Conservation (phyloP, 2,329 filamentous ascomycete genomes). For the Colletotrichum zoysiae region DNA sequence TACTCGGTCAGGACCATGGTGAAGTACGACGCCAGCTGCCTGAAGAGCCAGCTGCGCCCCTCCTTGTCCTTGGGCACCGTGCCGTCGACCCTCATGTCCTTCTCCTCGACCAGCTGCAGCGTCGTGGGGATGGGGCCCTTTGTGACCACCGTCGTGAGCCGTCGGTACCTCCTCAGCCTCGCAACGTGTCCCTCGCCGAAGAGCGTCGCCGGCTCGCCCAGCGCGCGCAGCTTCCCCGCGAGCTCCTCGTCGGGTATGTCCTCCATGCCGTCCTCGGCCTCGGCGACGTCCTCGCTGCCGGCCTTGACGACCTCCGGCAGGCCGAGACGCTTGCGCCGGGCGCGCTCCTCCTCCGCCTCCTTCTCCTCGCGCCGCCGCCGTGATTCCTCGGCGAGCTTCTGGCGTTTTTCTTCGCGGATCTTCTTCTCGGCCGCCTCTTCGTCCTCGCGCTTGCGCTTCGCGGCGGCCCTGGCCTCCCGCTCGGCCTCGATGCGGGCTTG, state of each 20-base stretch:
- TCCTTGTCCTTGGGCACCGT: conserved; percentile 73
- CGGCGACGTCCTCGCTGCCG: conserved; percentile 55
- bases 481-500: conserved; percentile 80
- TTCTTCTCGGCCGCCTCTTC: conserved; percentile 79
- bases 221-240: conserved; percentile 72
- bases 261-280: conserved; percentile 62
- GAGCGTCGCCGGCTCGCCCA: conserved; percentile 79
- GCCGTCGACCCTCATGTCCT: conserved; percentile 85
- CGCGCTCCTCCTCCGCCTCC: conserved; percentile 79
- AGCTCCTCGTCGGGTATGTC: conserved; percentile 81
- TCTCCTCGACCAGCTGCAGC: conserved; percentile 82
- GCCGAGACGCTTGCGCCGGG: conserved; percentile 80
- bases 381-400: conserved; percentile 84
- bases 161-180: conserved; percentile 78
- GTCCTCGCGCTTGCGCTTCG: conserved; percentile 91
- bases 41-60: conserved; percentile 78
- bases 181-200: conserved; percentile 85
- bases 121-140: conserved; percentile 89
- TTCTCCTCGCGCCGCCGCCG: conserved; percentile 76
- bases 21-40: conserved; percentile 95
- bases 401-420: conserved; percentile 84
- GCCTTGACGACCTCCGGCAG: conserved; percentile 76
- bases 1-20: conserved; percentile 95
- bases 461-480: conserved; percentile 75
- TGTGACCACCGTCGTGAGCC: conserved; percentile 71